Evolutionary conservation across 108 stramenopile genomes (phyloP).

Genomic region (Cylindrotheca closterium): DNA sequence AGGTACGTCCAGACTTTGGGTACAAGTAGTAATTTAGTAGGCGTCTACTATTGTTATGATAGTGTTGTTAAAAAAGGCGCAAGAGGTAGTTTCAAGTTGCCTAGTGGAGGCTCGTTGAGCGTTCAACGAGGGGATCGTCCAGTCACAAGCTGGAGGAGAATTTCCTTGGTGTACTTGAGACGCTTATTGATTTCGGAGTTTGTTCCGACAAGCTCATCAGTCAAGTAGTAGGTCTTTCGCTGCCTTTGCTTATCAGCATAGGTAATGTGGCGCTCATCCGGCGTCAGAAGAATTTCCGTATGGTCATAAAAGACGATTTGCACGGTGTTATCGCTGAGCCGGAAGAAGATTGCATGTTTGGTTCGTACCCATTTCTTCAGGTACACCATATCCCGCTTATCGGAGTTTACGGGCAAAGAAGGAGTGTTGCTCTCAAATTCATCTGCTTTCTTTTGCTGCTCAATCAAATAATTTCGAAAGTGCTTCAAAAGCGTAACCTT

Average conservation of each 20-base stretch:
- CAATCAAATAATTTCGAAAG: constrained; percentile 94
- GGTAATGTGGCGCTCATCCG: constrained; percentile 80
- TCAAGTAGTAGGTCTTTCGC: constrained; percentile 65
- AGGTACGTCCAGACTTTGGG: too few species aligned
- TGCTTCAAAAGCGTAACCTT: constrained; percentile 96
- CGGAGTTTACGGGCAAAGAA: background rate
- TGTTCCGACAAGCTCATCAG: constrained; percentile 64
- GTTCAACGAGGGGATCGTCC: constrained; percentile 11
- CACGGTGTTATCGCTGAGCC: constrained; percentile 94
- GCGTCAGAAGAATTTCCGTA: constrained; percentile 89
- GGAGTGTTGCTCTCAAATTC: constrained; percentile 24
- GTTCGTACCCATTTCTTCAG: constrained; percentile 98
- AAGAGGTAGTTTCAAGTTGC: constrained; percentile 14
- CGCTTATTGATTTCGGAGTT: constrained; percentile 84
- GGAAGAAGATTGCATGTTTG: constrained; percentile 95
- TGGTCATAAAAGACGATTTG: constrained; percentile 95
- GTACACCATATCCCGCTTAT: constrained; percentile 56
- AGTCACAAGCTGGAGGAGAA: constrained; percentile 80
- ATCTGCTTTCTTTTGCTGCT: constrained; percentile 79
- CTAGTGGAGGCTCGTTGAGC: constrained; percentile 22
- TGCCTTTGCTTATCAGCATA: constrained; percentile 87
- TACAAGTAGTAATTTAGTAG: too few species aligned
- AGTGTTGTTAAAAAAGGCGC: too few species aligned
- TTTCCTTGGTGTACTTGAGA: constrained; percentile 92
- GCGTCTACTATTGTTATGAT: too few species aligned